Base-by-base conservation (phyloP, 805 yeast genomes). In the Wickerhamia fluorescens region DNA sequence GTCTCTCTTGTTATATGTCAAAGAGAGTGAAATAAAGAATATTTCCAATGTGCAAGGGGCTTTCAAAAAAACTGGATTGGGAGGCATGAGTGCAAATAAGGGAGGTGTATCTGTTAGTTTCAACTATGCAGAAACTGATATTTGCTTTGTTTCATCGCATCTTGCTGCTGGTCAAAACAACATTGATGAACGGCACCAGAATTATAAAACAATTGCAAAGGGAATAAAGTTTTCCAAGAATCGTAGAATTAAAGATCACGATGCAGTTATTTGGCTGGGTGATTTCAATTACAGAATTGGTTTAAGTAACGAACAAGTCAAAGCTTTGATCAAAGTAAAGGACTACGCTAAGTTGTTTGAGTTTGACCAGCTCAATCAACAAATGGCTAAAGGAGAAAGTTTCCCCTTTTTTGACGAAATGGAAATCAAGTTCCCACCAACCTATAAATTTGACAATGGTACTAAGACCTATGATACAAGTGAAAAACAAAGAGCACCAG, bases 121-220 rank as follows among this genome's bases (percentile, higher is more conserved):
- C 45, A 59, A 68, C 14, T 69, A 78, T 35, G 75, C 79, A 9
- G 75, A 75, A 18, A 75, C 89, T 7, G 73, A 72, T 16, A 56
- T 92, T 29, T 85, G 96, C 45, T 73, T 89, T 40, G 75, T 89
- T 8, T 77, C 78, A 3, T 77, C 94, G 3, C 98, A 92, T 62
- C 64, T 92, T 33, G 96, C 97, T 1, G 98, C 98, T 2, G 98
- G 98, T 0, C 70, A 80, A 36, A 75, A 77, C 35, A 78, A 84
- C 47, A 66, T 74, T 9, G 83, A 78, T 18, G 95, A 89, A 53
- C 65, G 98, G 33, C 94, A 84, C 47, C 78, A 77, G 40, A 94
- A 92, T 49, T 85, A 83, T 43, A 84, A 84, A 40, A 74, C 88
- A 1, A 78, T 92, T 18, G 66, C 78, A 2, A 76, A 73, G 34